These are phyloP conservation scores for Eucalyptus regnans DNA, from an alignment of 345 rosid species.

Conservation along the genomic window DNA sequence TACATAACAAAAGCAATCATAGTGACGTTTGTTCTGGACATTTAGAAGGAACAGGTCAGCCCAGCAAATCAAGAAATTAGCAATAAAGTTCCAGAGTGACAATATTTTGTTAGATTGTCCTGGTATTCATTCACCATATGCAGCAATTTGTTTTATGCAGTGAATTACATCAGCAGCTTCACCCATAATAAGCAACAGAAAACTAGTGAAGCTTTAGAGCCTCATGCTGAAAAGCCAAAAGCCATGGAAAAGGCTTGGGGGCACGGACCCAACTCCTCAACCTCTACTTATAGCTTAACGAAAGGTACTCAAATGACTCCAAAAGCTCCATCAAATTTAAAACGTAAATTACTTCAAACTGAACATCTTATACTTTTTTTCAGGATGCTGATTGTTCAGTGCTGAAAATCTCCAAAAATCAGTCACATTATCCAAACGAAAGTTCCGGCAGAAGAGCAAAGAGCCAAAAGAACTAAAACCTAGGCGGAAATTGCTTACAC, in stretches of 20 bases:
- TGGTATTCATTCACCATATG: background rate
- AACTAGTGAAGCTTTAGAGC: background rate
- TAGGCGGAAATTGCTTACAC: background rate
- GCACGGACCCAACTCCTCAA: background rate
- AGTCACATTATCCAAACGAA: background rate
- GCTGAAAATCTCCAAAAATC: background rate
- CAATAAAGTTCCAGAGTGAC: background rate
- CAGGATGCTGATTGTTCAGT: background rate
- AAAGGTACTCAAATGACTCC: background rate
- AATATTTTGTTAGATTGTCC: background rate
- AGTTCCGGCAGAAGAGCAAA: background rate
- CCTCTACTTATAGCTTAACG: background rate
- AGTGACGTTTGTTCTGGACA: background rate
- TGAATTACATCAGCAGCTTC: background rate
- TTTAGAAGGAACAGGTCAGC: background rate
- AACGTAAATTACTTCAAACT: background rate
- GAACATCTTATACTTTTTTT: background rate
- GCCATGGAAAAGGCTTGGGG: background rate
- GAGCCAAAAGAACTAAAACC: background rate
- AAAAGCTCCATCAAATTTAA: background rate
- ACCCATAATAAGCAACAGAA: background rate
- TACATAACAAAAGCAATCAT: background rate
- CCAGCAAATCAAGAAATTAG: background rate
- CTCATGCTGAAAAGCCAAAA: background rate
- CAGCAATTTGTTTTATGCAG: background rate